These are phyloP conservation scores for Laguncularia racemosa DNA, from an alignment of 345 rosid genomes.

Conservation along the genomic window DNA sequence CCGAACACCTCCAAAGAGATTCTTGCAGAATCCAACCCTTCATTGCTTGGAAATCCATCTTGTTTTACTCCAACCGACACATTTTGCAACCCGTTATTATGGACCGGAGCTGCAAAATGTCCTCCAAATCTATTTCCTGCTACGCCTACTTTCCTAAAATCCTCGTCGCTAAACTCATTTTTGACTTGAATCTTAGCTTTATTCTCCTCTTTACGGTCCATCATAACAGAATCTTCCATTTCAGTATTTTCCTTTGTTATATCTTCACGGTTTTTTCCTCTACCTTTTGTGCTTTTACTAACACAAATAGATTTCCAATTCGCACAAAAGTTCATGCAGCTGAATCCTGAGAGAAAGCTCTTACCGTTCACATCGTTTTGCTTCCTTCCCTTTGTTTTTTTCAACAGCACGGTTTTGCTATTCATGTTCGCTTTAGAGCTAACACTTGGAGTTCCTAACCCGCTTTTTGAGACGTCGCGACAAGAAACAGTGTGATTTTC, in stretches of 20 bases:
- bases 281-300: conserved; percentile 9
- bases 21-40: conserved; percentile 23
- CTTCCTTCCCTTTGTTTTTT: conserved; percentile 14
- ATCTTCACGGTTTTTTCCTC: conserved; percentile 11
- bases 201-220: conserved; percentile 18
- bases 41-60: conserved; percentile 8
- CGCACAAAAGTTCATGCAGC: conserved; percentile 41
- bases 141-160: conserved; percentile 14
- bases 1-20: conserved; percentile 35
- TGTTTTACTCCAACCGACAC: conserved; percentile 1
- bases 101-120: conserved; percentile 20
- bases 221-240: conserved; percentile 8
- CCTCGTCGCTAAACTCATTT: conserved; percentile 18
- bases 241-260: conserved; percentile 10
- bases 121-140: conserved; percentile 23
- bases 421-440: conserved; percentile 41
- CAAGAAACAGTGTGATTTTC: too few relatives aligned
- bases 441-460: conserved; percentile 27
- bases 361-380: conserved; percentile 19
- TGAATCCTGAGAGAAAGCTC: conserved; percentile 30
- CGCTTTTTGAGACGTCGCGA: neutral
- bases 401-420: conserved; percentile 32
- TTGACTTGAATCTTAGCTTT: conserved; percentile 10
- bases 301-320: conserved; percentile 37
- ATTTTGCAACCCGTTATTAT: conserved; percentile 16